These are phyloP conservation scores for Talaromyces sp. DNA, from an alignment of 2,329 filamentous ascomycete species.

Conservation along the genomic window DNA sequence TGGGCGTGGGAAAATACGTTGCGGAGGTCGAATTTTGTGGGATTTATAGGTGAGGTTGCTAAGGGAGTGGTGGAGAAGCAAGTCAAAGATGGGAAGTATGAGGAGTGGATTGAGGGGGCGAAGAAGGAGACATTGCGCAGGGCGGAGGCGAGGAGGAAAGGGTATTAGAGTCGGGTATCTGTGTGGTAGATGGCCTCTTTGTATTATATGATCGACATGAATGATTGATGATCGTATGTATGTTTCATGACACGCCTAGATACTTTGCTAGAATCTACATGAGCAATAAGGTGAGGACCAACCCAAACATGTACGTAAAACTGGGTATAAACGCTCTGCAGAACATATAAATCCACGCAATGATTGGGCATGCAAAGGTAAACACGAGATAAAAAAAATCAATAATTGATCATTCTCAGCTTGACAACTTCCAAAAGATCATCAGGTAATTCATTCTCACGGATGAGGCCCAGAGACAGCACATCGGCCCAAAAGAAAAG, in stretches of 20 bases:
- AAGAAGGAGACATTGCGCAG: constrained; percentile 44
- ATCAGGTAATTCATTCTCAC: constrained; percentile 70
- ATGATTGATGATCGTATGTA: constrained; percentile 1
- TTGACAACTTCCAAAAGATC: constrained; percentile 65
- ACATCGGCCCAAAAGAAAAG: constrained; percentile 95
- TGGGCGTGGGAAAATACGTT: constrained; percentile 97
- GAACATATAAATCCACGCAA: constrained; percentile 1
- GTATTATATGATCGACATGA: constrained; percentile 2
- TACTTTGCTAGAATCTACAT: not conserved
- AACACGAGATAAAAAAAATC: constrained; percentile 18
- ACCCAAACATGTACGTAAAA: not conserved
- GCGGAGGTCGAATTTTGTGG: constrained; percentile 90
- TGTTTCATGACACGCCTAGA: not conserved
- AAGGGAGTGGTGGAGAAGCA: constrained; percentile 80
- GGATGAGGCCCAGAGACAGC: constrained; percentile 70
- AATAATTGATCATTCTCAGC: constrained; percentile 60
- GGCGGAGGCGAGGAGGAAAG: constrained; percentile 32
- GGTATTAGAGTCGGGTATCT: not conserved
- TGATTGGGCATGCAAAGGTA: not conserved
- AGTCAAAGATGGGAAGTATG: constrained; percentile 63
- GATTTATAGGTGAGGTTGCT: constrained; percentile 84
- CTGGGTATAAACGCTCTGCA: constrained; percentile 13
- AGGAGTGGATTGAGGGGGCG: constrained; percentile 76
- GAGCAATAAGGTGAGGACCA: not conserved
- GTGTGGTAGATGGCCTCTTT: not conserved